Evolutionary conservation across 257 asterid genomes (phyloP).

Genomic region (Capsicum baccatum): DNA sequence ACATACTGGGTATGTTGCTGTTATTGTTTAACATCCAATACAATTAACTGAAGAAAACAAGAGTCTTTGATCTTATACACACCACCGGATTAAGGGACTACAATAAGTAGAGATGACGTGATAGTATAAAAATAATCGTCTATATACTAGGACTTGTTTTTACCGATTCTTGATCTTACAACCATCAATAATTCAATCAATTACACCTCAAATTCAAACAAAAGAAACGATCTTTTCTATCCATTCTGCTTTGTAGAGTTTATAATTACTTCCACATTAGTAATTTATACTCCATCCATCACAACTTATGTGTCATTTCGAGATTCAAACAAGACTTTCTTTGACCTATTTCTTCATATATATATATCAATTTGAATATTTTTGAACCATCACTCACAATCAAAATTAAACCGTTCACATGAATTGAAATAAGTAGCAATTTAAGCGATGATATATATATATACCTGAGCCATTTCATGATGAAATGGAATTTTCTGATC

Average conservation of each 20-base stretch:
- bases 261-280: not conserved
- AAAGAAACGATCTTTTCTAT: not conserved
- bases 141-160: not conserved
- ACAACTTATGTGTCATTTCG: not conserved
- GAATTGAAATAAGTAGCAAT: too few relatives aligned
- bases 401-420: too few relatives aligned
- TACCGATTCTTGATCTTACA: not conserved
- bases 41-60: not conserved
- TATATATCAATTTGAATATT: too few relatives aligned
- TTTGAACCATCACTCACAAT: too few relatives aligned
- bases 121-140: too few relatives aligned
- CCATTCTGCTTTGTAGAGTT: not conserved
- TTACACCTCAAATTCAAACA: constrained; percentile 10
- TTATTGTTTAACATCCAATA: not conserved
- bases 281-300: not conserved
- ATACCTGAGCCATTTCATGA: constrained; percentile 88
- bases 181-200: not conserved
- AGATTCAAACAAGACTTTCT: not conserved
- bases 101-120: too few relatives aligned
- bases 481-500: constrained; percentile 83
- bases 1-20: too few relatives aligned
- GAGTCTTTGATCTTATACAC: not conserved
- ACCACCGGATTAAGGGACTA: too few relatives aligned
- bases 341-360: too few relatives aligned
- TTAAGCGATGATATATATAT: too few relatives aligned